Base-by-base conservation (phyloP, 805 yeast genomes). In the Monosporozyma solicola region DNA sequence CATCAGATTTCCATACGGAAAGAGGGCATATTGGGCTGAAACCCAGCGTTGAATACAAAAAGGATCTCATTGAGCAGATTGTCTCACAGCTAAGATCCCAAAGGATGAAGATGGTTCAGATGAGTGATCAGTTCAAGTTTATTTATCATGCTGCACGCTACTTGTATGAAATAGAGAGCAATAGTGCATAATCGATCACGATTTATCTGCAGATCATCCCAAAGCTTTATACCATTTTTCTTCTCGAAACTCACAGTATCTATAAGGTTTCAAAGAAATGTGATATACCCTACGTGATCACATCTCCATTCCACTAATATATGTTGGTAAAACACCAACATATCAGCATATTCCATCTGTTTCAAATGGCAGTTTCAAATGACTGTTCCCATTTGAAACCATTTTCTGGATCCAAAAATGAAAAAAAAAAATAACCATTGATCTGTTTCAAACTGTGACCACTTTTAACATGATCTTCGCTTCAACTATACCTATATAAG, bases 101-200 rank as follows among this genome's bases (percentile, higher is more conserved):
- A 50, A 55, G 72, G 51, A 58, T 69, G 59, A 67, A 66, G 50
- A 69, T 67, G 70, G 72, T 69, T 8, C 72, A 69, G 44, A 61
- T 61, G 54, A 55, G 59, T 25, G 71, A 68, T 16, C 72, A 69
- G 50, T 69, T 56, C 51, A 52, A 53, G 20, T 69, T 68, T 52
- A 61, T 69, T 22, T 69, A 69, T 52, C 66, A 66, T 46, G 71
- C 70, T 3, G 69, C 71, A 5, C 56, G 55, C 22, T 57, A 59
- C 22, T 53, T 64, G 13, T 46, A 51, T 39, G 35, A 53, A 13
- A 13, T 43, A 10, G 46, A 10, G 25, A 25, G 46, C 16, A 13
- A 9, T 11, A 20, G 15, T 41, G 5, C n/a, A 5, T 35, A 35
- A 15, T 15, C 13, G 5, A 13, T 32, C 10, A 32, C 2, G 10